phyloP scores from a whole-genome alignment of 75 land plant species.

The Pinus taeda region DNA sequence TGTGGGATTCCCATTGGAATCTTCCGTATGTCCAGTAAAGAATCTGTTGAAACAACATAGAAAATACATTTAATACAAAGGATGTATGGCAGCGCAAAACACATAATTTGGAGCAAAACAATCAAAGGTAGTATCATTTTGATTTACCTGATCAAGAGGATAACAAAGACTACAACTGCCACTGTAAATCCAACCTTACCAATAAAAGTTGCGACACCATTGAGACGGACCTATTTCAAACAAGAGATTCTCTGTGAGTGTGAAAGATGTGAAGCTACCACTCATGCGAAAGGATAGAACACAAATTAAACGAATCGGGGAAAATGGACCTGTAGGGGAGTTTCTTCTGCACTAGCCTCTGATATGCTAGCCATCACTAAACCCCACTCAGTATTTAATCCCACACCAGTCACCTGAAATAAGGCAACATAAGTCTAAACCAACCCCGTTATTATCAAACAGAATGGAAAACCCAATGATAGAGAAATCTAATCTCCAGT shows the following conservation, averaged over 20 bases:
- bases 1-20: conserved; percentile 22
- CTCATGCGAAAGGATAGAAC: too few relatives aligned
- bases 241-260: not conserved
- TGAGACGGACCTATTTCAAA: conserved; percentile 59
- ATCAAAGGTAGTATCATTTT: not conserved
- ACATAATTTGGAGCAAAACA: not conserved
- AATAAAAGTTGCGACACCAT: conserved; percentile 83
- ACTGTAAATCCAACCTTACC: conserved; percentile 69
- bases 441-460: not conserved
- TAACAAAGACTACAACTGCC: conserved; percentile 52
- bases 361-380: conserved; percentile 64
- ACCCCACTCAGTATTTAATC: conserved; percentile 82
- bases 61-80: conserved; percentile 1
- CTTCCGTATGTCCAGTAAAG: conserved; percentile 51
- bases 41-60: conserved; percentile 16
- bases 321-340: conserved; percentile 53
- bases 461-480: not conserved
- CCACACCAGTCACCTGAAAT: conserved; percentile 77
- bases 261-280: not conserved
- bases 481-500: not conserved
- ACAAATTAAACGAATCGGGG: not conserved
- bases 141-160: conserved; percentile 21
- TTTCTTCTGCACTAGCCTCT: conserved; percentile 63
- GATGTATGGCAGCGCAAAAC: not conserved
- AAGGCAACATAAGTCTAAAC: not conserved